Percentiles rank a stretch among this genome's conserved stretches.
These are phyloP conservation scores for Dioscorea alata DNA, from an alignment of 106 monocot species.

Conservation along the genomic window DNA sequence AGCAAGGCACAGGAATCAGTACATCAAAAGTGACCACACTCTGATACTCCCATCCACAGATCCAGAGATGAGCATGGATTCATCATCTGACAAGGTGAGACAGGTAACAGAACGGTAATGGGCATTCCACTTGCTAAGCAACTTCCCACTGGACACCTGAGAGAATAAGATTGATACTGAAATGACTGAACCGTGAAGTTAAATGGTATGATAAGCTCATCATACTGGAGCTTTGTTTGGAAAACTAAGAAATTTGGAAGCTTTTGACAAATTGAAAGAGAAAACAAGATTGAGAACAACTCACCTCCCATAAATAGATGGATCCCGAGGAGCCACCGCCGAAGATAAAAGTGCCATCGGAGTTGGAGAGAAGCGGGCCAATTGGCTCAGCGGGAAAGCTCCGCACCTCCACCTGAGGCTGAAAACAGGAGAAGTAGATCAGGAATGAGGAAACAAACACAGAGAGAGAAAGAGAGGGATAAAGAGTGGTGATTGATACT, in stretches of 20 bases:
- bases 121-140: constrained; percentile 71
- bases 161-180: neutral
- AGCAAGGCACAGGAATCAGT: constrained; percentile 1
- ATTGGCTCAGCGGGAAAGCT: constrained; percentile 68
- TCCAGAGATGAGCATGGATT: constrained; percentile 74
- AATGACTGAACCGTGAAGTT: too few species aligned
- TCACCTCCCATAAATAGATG: constrained; percentile 72
- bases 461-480: neutral
- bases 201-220: too few species aligned
- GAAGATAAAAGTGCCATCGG: constrained; percentile 51
- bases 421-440: neutral
- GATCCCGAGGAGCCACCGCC: constrained; percentile 59
- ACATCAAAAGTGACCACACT: constrained; percentile 84
- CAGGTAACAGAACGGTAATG: constrained; percentile 83
- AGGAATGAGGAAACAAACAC: neutral
- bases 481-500: constrained; percentile 4
- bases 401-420: constrained; percentile 53
- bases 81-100: constrained; percentile 62
- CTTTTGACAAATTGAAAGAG: neutral
- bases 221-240: neutral
- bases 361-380: constrained; percentile 46
- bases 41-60: constrained; percentile 72
- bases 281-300: neutral
- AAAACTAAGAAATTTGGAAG: neutral
- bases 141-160: constrained; percentile 72